A percentile compares a stretch with the other conserved stretches of the same genome.
Conservation (phyloP, 768 basidiomycete species). For the Termitomyces bulborhizus region DNA sequence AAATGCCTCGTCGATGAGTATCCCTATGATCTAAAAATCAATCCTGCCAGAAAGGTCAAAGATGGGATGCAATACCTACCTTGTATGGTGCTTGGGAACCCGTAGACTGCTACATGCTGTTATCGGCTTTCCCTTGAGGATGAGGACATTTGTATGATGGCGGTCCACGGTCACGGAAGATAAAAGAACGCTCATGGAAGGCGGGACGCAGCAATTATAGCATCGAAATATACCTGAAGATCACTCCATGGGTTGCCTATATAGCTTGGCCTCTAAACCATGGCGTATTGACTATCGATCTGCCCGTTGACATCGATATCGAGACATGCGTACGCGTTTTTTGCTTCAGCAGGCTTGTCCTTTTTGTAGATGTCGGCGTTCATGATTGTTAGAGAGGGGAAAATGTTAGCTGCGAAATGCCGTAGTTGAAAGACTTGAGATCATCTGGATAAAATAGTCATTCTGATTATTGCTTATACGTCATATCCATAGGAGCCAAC, state of each 20-base stretch:
- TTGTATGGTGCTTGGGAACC: not conserved
- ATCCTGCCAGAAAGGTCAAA: not conserved
- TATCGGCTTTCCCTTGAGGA: not conserved
- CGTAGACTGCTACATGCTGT: not conserved
- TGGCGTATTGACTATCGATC: not conserved
- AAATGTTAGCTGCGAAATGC: too few relatives aligned
- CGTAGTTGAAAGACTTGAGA: too few relatives aligned
- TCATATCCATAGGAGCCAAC: too few relatives aligned
- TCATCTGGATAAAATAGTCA: too few relatives aligned
- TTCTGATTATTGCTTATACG: too few relatives aligned
- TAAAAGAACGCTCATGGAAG: not conserved
- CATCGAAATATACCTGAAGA: too few relatives aligned
- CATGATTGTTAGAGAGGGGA: not conserved
- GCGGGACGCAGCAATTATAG: too few relatives aligned
- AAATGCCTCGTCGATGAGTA: not conserved
- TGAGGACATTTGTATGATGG: not conserved
- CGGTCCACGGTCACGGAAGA: not conserved
- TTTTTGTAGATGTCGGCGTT: not conserved
- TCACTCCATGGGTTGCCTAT: not conserved
- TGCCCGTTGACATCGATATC: not conserved
- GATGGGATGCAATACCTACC: not conserved
- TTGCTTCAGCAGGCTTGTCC: not conserved
- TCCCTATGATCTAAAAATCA: not conserved
- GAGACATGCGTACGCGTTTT: not conserved
- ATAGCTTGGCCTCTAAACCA: not conserved